Conservation (phyloP, 352 stramenopile genomes). For the Phytophthora megakarya region DNA sequence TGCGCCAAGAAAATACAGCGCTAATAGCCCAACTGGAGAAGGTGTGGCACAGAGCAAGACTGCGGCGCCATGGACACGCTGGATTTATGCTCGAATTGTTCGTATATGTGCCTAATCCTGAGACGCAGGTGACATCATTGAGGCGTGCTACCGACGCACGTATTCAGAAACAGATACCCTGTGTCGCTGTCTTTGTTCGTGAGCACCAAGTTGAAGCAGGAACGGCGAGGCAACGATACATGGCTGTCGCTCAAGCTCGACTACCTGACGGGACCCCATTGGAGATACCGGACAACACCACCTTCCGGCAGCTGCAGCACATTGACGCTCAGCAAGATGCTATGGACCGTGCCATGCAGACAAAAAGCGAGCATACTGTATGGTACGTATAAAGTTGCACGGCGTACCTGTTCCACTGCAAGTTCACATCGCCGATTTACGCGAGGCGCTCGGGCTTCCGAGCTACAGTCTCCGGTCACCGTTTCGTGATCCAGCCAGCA, state of each 20-base stretch:
- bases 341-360: background rate
- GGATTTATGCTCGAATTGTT: conserved; percentile 17
- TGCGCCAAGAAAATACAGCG: background rate
- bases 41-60: conserved; percentile 15
- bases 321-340: conserved; percentile 1
- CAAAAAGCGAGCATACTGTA: background rate
- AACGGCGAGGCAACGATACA: conserved; percentile 7
- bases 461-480: conserved; percentile 11
- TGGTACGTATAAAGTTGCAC: conserved; percentile 1
- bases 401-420: conserved; percentile 5
- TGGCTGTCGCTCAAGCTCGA: conserved; percentile 17
- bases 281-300: conserved; percentile 1
- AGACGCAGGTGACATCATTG: background rate
- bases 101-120: too few species aligned
- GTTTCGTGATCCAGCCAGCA: conserved; percentile 1
- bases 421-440: conserved; percentile 8
- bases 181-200: conserved; percentile 7
- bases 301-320: conserved; percentile 12
- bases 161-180: conserved; percentile 18
- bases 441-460: background rate
- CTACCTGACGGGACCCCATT: conserved; percentile 1
- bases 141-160: conserved; percentile 6
- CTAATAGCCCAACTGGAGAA: conserved; percentile 2
- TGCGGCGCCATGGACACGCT: conserved; percentile 6
- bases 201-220: conserved; percentile 7